Conservation (phyloP, 495 filamentous ascomycete species). For the Talaromyces adpressus region DNA sequence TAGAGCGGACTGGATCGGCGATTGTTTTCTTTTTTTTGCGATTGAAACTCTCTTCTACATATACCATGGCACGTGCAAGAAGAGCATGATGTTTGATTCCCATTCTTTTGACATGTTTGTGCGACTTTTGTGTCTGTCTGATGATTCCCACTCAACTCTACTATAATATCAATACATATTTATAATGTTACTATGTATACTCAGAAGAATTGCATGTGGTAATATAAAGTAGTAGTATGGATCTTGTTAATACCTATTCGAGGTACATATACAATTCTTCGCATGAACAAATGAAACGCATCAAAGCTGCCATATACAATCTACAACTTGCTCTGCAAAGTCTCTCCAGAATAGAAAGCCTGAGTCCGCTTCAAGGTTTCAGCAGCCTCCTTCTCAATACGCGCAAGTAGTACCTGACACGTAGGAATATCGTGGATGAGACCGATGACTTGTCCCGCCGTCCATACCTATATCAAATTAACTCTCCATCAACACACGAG, state of each 20-base stretch:
- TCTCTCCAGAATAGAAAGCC: constrained; percentile 30
- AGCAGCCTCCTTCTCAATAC: constrained; percentile 61
- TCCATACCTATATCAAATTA: constrained; percentile 52
- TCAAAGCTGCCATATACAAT: not conserved
- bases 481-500: too few relatives aligned
- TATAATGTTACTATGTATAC: not conserved
- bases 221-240: not conserved
- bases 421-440: constrained; percentile 65
- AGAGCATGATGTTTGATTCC: not conserved
- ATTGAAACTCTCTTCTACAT: not conserved
- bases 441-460: constrained; percentile 64
- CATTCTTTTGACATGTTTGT: not conserved
- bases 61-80: not conserved
- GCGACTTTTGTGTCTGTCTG: not conserved
- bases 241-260: too few relatives aligned
- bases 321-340: constrained; percentile 30
- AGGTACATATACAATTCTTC: too few relatives aligned
- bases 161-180: not conserved
- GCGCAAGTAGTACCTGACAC: constrained; percentile 46
- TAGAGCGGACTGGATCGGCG: not conserved
- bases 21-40: not conserved
- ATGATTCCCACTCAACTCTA: constrained; percentile 1
- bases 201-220: too few relatives aligned
- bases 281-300: not conserved
- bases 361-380: constrained; percentile 34